phyloP scores from a whole-genome alignment of 176 grass and related monocot species.

The Aechmea fasciata region DNA sequence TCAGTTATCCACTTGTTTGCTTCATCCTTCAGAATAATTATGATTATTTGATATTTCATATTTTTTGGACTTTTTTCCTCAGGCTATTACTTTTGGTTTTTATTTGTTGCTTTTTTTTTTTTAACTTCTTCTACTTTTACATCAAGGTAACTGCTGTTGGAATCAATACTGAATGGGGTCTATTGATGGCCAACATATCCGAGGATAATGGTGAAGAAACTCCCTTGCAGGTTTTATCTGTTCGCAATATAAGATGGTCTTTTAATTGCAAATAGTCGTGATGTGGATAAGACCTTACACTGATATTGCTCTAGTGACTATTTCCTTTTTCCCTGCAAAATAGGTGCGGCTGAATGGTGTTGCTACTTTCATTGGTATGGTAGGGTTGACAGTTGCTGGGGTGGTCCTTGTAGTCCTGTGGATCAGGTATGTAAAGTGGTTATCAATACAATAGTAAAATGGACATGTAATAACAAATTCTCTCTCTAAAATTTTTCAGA shows the following conservation, averaged over 20 bases:
- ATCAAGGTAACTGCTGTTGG: conserved; percentile 78
- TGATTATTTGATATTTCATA: not conserved
- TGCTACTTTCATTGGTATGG: conserved; percentile 88
- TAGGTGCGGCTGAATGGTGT: conserved; percentile 97
- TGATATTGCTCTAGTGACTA: conserved; percentile 1
- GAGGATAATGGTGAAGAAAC: conserved; percentile 99
- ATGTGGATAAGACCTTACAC: not conserved
- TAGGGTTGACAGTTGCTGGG: conserved; percentile 83
- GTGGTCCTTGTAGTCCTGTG: conserved; percentile 66
- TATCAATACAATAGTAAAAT: conserved; percentile 10
- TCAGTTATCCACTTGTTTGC: no score
- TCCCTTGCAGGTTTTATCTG: conserved; percentile 75
- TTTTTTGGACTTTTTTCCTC: not conserved
- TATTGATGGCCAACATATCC: conserved; percentile 94
- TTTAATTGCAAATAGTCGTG: conserved; percentile 2
- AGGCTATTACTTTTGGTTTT: not conserved
- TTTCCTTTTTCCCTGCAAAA: conserved; percentile 13
- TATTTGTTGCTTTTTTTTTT: not conserved
- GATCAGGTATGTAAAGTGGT: conserved; percentile 53
- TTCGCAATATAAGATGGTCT: not conserved
- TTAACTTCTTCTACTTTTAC: not conserved
- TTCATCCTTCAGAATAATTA: not conserved
- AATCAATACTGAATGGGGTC: conserved; percentile 94
- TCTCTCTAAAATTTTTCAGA: conserved; percentile 28
- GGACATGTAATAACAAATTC: not conserved